Evolutionary conservation across 305 asterid species (phyloP).

Genomic region (Fraxinus baroniana): DNA sequence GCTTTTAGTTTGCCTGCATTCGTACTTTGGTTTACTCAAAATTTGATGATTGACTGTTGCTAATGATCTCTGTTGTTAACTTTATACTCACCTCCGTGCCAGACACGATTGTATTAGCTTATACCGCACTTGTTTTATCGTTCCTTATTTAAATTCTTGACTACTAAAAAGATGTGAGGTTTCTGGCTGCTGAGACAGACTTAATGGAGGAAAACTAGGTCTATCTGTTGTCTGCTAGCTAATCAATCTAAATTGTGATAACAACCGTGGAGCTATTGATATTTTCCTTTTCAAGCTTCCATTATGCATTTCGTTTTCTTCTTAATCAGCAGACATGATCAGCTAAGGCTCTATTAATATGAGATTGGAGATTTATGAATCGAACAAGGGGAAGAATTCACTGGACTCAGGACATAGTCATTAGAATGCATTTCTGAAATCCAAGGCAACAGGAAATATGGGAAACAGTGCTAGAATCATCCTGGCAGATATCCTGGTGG

Average conservation of each 20-base stretch:
- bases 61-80: neutral
- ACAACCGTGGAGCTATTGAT: neutral
- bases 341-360: neutral
- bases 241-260: neutral
- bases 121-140: neutral
- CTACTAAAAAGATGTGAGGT: neutral
- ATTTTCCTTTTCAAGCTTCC: neutral
- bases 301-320: neutral
- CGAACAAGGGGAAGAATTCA: neutral
- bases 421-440: neutral
- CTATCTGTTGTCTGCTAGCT: neutral
- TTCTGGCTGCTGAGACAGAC: slow-evolving; percentile 14
- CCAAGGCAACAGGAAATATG: neutral
- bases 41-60: neutral
- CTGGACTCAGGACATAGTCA: neutral
- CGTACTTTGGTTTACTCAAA: slow-evolving; percentile 17
- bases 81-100: neutral
- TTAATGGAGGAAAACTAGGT: slow-evolving; percentile 10
- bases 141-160: slow-evolving; percentile 11
- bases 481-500: neutral
- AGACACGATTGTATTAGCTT: slow-evolving; percentile 9
- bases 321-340: neutral
- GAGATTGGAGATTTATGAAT: neutral
- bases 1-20: neutral
- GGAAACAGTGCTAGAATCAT: neutral